Percentiles rank a stretch among this genome's conserved stretches.
These are phyloP conservation scores for Colletotrichum cordylinicola DNA, from an alignment of 2,329 filamentous ascomycete genomes.

Conservation along the genomic window DNA sequence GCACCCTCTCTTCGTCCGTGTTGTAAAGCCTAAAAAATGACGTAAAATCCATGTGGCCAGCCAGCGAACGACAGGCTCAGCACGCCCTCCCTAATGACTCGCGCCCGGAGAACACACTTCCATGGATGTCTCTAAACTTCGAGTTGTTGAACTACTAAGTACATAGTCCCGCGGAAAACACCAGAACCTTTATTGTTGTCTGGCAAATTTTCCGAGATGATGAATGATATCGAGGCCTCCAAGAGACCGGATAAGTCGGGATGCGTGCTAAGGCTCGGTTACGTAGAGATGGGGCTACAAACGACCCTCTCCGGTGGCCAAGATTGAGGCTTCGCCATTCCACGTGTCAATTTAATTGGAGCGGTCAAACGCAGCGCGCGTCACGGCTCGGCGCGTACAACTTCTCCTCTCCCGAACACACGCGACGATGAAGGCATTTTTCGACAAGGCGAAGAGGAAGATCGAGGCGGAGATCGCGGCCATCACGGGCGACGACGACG, in stretches of 20 bases:
- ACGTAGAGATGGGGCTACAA: conserved; percentile 1
- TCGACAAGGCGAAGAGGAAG: conserved; percentile 14
- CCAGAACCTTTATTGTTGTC: background rate
- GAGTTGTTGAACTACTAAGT: no score
- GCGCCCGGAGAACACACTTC: background rate
- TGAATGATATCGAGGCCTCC: background rate
- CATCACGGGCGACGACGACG: conserved; percentile 18
- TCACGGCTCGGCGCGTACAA: background rate
- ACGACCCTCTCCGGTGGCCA: background rate
- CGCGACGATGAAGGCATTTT: conserved; percentile 16
- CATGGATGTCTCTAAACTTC: background rate
- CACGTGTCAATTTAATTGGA: conserved; percentile 22
- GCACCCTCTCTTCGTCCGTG: background rate
- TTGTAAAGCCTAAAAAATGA: background rate
- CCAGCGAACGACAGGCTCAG: background rate
- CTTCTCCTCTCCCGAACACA: background rate
- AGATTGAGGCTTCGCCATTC: conserved; percentile 18
- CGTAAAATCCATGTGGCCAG: background rate
- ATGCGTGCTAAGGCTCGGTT: conserved; percentile 20
- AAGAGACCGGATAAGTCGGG: conserved; percentile 10
- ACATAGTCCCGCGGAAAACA: background rate
- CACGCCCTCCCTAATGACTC: background rate
- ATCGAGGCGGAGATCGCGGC: conserved; percentile 20
- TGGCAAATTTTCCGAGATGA: background rate
- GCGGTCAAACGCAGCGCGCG: conserved; percentile 5